Conservation (phyloP, 441 rosid species). For the Populus tomentosa region DNA sequence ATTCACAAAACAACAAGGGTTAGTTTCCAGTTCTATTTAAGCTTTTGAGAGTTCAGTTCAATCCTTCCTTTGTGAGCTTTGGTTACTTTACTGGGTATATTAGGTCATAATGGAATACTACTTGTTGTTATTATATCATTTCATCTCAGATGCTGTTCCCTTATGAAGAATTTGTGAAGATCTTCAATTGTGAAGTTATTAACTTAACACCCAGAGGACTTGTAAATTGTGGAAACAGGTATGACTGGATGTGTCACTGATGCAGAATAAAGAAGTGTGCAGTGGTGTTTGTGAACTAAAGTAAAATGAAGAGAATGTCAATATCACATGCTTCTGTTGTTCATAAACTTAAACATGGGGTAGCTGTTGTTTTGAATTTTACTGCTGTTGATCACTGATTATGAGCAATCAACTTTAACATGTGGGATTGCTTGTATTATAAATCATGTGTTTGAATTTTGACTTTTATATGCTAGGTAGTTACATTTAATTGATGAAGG, state of each 20-base stretch:
- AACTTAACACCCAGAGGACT: constrained; percentile 75
- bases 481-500: neutral
- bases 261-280: neutral
- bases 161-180: constrained; percentile 66
- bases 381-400: neutral
- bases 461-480: neutral
- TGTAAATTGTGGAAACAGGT: constrained; percentile 86
- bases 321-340: neutral
- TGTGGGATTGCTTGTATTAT: neutral
- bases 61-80: neutral
- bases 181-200: constrained; percentile 59
- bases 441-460: neutral
- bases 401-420: neutral
- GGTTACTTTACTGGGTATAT: constrained; percentile 1
- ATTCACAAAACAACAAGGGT: constrained; percentile 45
- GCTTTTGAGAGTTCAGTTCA: constrained; percentile 2
- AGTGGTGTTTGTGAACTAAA: neutral
- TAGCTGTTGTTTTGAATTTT: neutral
- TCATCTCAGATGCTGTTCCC: constrained; percentile 69
- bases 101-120: constrained; percentile 5
- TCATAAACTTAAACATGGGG: neutral
- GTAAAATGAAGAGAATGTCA: neutral
- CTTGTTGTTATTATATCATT: constrained; percentile 10
- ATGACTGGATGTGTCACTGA: neutral
- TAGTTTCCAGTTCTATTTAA: constrained; percentile 22